phyloP scores from a whole-genome alignment of 2,329 filamentous ascomycete species.

The Phaeosphaeria sp. region DNA sequence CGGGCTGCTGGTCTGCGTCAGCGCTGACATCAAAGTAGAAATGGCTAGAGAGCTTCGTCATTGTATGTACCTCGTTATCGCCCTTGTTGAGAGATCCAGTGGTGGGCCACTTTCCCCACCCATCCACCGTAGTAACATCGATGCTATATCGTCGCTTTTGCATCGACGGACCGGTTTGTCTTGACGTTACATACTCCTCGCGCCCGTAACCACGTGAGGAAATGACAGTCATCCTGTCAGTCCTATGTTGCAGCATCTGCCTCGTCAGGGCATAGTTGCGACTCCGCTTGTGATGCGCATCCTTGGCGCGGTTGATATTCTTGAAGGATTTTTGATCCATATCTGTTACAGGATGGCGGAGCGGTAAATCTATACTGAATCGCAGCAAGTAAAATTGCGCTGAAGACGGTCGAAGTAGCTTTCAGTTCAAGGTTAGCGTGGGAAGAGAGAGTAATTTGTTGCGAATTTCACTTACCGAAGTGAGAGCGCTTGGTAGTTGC shows the following conservation, averaged over 20 bases:
- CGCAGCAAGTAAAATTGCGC: too few species aligned
- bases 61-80: neutral
- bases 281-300: neutral
- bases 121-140: constrained; percentile 18
- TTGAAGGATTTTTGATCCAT: neutral
- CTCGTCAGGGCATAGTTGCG: neutral
- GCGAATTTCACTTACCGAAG: neutral
- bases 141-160: constrained; percentile 29
- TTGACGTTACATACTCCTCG: constrained; percentile 15
- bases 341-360: neutral
- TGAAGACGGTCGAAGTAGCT: neutral
- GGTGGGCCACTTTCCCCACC: neutral
- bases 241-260: neutral
- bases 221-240: constrained; percentile 8
- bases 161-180: constrained; percentile 14
- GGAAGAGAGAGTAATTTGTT: neutral
- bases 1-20: neutral
- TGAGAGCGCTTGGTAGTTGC: neutral
- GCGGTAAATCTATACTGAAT: too few species aligned
- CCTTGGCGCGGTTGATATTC: neutral
- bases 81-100: neutral
- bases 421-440: too few species aligned
- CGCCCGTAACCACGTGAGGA: constrained; percentile 24
- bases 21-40: neutral
- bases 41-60: neutral